Conservation (phyloP, 495 filamentous ascomycete species). For the Echria macrotheca region DNA sequence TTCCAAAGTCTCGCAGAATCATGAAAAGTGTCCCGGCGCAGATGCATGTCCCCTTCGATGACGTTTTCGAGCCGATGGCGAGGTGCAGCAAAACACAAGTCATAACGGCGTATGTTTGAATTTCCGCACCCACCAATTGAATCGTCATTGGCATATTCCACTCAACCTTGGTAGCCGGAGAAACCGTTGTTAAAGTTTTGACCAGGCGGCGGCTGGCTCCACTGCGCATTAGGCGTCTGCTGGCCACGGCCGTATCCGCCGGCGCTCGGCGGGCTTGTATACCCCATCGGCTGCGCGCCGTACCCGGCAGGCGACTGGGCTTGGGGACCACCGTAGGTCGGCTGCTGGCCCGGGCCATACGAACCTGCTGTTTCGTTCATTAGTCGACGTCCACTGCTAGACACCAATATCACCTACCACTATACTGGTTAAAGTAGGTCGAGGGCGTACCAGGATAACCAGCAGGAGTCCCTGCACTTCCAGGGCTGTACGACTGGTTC, state of each 20-base stretch:
- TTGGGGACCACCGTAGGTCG: slow-evolving; percentile 46
- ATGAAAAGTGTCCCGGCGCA: slow-evolving; percentile 11
- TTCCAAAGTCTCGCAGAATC: slow-evolving; percentile 10
- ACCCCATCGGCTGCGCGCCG: slow-evolving; percentile 58
- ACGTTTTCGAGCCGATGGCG: not conserved
- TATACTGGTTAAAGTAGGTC: slow-evolving; percentile 93
- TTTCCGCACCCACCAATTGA: too few relatives aligned
- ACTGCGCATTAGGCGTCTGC: slow-evolving; percentile 65
- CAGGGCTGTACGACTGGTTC: slow-evolving; percentile 68
- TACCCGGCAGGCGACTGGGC: slow-evolving; percentile 55
- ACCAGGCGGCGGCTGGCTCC: slow-evolving; percentile 57
- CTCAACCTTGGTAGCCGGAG: slow-evolving; percentile 54
- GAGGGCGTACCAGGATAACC: slow-evolving; percentile 67
- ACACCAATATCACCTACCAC: slow-evolving; percentile 57
- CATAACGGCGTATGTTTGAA: slow-evolving; percentile 10
- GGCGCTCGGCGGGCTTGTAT: slow-evolving; percentile 61
- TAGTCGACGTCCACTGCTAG: too few relatives aligned
- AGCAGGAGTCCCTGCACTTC: slow-evolving; percentile 49
- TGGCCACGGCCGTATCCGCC: slow-evolving; percentile 82
- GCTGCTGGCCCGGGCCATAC: slow-evolving; percentile 49
- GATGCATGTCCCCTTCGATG: slow-evolving; percentile 4
- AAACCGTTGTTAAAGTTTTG: slow-evolving; percentile 57
- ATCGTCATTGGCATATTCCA: too few relatives aligned
- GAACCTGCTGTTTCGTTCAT: slow-evolving; percentile 24
- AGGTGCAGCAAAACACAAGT: slow-evolving; percentile 1